These are phyloP conservation scores for Raphanus hybrid DNA, from an alignment of 441 rosid genomes.

Conservation along the genomic window DNA sequence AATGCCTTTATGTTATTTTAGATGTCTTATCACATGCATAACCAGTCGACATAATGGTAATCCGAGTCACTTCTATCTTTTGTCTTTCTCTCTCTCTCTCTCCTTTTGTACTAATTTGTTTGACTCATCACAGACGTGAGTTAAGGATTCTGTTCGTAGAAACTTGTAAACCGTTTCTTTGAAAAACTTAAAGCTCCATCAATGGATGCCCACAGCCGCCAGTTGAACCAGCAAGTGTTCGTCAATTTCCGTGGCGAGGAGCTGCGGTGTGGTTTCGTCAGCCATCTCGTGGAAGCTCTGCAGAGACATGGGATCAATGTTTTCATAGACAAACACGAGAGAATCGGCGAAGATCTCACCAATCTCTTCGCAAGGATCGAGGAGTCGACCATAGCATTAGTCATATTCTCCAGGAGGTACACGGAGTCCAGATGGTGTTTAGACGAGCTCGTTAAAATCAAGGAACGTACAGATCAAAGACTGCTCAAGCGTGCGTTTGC, in stretches of 20 bases:
- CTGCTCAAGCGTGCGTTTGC: not conserved
- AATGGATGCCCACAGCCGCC: not conserved
- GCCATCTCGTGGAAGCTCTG: not conserved
- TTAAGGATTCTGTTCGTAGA: no score
- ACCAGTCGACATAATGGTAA: no score
- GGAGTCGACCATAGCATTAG: not conserved
- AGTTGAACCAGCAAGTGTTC: not conserved
- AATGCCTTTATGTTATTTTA: no score
- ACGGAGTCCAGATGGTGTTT: not conserved
- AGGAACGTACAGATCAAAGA: not conserved
- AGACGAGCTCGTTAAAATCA: constrained; percentile 1
- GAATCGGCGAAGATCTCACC: not conserved
- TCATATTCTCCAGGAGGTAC: not conserved
- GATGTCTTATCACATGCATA: no score
- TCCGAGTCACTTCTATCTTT: no score
- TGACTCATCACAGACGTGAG: no score
- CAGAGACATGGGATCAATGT: not conserved
- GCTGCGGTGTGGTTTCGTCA: not conserved
- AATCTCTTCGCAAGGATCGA: not conserved
- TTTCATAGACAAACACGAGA: not conserved
- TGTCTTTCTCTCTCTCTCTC: no score
- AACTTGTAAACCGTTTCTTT: no score
- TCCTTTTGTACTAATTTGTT: no score
- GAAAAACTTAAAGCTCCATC: no score
- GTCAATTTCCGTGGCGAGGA: not conserved